Base-by-base conservation (phyloP, 306 rosid genomes). In the Benincasa hispida region DNA sequence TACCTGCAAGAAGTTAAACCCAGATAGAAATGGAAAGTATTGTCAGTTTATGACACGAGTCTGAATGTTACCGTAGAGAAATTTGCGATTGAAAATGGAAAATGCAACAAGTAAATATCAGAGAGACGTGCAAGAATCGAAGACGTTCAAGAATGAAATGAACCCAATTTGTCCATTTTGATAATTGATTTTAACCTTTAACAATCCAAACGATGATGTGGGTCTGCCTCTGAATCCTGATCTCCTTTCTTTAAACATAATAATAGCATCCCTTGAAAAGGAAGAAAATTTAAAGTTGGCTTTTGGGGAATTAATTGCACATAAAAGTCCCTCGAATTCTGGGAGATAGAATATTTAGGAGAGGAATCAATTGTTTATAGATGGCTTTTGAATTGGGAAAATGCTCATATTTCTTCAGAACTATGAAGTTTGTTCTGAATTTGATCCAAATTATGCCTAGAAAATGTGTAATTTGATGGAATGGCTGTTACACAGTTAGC, bases 101-200 rank as follows among this genome's bases (percentile, higher is more conserved):
- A 42, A 62, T 62, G 69, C 69, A 32, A 3, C 6, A 1, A 32
- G 32, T 30, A 68, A 68, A 68, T 5, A 68, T 39, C 11, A 12
- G n/a, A 68, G 74, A 68, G 74, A 68, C 74, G 74, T 68, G 74
- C 5, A 68, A 22, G 34, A 68, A 68, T 68, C 34, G 74, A 68
- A 41, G 1, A 68, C 53, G 74, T 68, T 67, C 8, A 12, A 22
- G 54, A 67, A 21, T 21, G 32, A 55, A 12, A n/a, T 21, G n/a
- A 67, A 41, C 32, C 51, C 54, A 6, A 68, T 41, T 41, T 21
- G 54, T 22, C 74, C 12, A 68, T 68, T 68, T 41, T 22, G 32
- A 65, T 65, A 35, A 35, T 35, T 37, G 74, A 0, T n/a, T 5
- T 41, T 22, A 68, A 42, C 19, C 12, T 5, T 41, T 41, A 68